Percentiles rank a stretch among this genome's conserved stretches.
phyloP scores from a whole-genome alignment of 805 yeast species.

The Nakazawaea holstii region DNA sequence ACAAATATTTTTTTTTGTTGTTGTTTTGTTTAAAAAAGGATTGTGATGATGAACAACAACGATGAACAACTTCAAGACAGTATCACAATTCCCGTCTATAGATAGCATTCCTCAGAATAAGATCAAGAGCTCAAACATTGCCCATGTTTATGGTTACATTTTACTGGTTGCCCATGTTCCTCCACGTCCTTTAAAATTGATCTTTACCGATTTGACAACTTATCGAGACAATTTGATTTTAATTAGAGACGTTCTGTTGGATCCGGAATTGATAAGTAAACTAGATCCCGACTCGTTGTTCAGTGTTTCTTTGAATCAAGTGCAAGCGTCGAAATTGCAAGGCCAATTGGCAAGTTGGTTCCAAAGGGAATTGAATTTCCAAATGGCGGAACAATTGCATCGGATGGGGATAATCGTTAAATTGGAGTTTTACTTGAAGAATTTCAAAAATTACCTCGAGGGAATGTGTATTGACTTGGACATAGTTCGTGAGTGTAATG shows the following conservation, averaged over 20 bases:
- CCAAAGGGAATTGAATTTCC: neutral
- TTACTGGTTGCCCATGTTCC: neutral
- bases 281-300: neutral
- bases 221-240: neutral
- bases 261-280: neutral
- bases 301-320: neutral
- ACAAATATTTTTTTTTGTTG: too few species aligned
- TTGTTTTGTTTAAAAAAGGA: neutral
- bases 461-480: constrained; percentile 6
- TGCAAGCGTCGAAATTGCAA: neutral
- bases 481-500: neutral
- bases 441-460: constrained; percentile 2
- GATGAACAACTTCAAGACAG: neutral
- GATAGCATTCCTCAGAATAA: neutral
- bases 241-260: neutral
- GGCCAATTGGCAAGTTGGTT: neutral
- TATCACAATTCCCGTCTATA: constrained; percentile 3
- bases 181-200: neutral
- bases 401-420: constrained; percentile 1
- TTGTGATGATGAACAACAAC: neutral
- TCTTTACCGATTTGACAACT: constrained; percentile 5
- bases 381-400: neutral
- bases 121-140: constrained; percentile 6
- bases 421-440: constrained; percentile 4
- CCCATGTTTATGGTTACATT: neutral